Base-by-base conservation (phyloP, 768 basidiomycete genomes). In the Auricularia heimuer region DNA sequence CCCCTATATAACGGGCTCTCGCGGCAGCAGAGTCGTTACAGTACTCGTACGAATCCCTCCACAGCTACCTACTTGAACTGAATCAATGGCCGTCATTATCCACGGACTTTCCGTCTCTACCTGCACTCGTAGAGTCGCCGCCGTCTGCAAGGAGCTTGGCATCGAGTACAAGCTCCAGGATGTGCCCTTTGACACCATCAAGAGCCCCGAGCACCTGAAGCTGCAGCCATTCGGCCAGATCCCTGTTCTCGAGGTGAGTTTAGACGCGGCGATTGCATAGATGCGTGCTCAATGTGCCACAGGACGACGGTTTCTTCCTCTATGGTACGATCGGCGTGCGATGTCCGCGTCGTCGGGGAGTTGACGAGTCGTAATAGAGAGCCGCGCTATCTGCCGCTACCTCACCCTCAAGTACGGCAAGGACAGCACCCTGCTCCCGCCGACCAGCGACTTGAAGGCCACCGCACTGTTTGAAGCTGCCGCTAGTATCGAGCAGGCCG, bases 221-320 rank as follows among this genome's bases (percentile, higher is more conserved):
- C 6, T 54, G 62, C 86, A 91, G 68, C 89, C 89, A 0, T 88
- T 87, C 68, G 84, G 85, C 24, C 82, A 84, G 68, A 77, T 86
- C 33, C 85, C 86, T 2, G 82, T 80, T 71, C 77, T 87, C 64
- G 82, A 71, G 24, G 56, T 51, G 47, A 6, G 47, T 18, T 51
- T 18, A 6, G 47, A 6, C 47, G 16, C 4, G 11, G 21, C 21
- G 18, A 16, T 16, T 18, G 47, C 21, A 18, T 51, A 18, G 47
- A 18, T 21, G 47, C 21, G 4, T 51, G 14, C 47, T 51, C 18
- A 51, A 10, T 21, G 47, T 10, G 1, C 47, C 14, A 14, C 47
- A 60, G 56, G 86, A 88, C 33, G 85, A 85, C 47, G 87, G 85
- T 3, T 83, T 87, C 73, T 75, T 81, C 64, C 68, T 90, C 34